Percentiles rank a stretch among this genome's conserved stretches.
These are phyloP conservation scores for Glycyrrhiza uralensis DNA, from an alignment of 306 rosid genomes.

Conservation along the genomic window DNA sequence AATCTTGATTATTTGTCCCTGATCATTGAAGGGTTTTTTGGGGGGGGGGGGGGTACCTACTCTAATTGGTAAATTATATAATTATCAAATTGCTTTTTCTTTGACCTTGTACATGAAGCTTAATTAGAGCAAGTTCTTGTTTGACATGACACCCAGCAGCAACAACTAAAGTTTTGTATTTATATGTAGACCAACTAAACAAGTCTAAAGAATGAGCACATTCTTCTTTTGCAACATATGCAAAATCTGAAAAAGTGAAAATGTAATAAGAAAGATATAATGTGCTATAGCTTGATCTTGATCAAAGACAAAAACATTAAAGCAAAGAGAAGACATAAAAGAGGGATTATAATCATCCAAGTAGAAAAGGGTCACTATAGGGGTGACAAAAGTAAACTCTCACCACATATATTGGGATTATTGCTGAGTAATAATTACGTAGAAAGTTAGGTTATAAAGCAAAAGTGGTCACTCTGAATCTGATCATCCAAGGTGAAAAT, in stretches of 20 bases:
- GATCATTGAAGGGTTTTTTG: background rate
- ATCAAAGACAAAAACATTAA: conserved; percentile 34
- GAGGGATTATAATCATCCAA: conserved; percentile 35
- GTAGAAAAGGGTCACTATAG: conserved; percentile 30
- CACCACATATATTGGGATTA: conserved; percentile 32
- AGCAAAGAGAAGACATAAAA: conserved; percentile 40
- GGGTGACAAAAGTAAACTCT: conserved; percentile 39
- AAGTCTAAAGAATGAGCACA: conserved; percentile 30
- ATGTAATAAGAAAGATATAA: conserved; percentile 44
- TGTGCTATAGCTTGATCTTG: conserved; percentile 34
- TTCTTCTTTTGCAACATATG: conserved; percentile 33
- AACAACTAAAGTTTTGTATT: conserved; percentile 26
- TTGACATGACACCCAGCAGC: conserved; percentile 27
- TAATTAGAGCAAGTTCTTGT: conserved; percentile 3
- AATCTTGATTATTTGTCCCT: background rate
- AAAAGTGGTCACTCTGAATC: conserved; percentile 47
- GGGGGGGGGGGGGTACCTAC: background rate
- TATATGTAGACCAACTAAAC: conserved; percentile 22
- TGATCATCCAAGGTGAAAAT: conserved; percentile 24
- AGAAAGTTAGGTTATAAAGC: conserved; percentile 52
- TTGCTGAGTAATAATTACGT: conserved; percentile 66
- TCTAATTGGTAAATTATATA: background rate
- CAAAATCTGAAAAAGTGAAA: conserved; percentile 38
- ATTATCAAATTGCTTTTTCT: background rate
- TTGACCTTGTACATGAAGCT: conserved; percentile 37